Percentiles rank a stretch among this genome's conserved stretches.
Evolutionary conservation across 306 rosid genomes (phyloP).

Genomic region (Astragalus glycyphyllos): DNA sequence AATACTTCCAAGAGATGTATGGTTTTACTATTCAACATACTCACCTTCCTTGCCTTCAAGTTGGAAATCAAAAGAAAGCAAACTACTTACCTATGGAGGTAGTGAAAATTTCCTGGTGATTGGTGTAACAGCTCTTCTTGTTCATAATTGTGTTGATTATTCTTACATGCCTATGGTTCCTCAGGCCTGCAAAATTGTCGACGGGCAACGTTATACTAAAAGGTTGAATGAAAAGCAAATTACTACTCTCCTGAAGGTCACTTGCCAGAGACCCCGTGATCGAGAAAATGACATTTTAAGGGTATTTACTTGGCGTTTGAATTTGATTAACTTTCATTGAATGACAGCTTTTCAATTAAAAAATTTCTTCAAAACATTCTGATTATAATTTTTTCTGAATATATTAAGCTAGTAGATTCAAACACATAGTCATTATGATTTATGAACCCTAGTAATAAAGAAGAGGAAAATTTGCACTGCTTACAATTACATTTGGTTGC

Average conservation of each 20-base stretch:
- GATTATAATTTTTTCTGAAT: neutral
- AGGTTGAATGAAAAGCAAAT: slow-evolving; percentile 96
- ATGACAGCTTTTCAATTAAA: neutral
- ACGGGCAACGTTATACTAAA: slow-evolving; percentile 92
- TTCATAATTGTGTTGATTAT: slow-evolving; percentile 3
- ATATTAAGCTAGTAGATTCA: neutral
- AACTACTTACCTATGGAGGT: slow-evolving; percentile 99
- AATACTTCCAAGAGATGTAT: slow-evolving; percentile 97
- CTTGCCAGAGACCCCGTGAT: slow-evolving; percentile 97
- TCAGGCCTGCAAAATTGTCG: slow-evolving; percentile 99
- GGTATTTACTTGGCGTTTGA: slow-evolving; percentile 51
- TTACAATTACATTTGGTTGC: too few relatives aligned
- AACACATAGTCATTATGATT: neutral
- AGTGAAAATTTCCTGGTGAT: slow-evolving; percentile 29
- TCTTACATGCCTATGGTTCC: slow-evolving; percentile 40
- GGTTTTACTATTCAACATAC: slow-evolving; percentile 88
- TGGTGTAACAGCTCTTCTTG: slow-evolving; percentile 29
- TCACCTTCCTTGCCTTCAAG: slow-evolving; percentile 99
- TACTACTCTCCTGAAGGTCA: slow-evolving; percentile 86
- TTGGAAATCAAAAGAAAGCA: slow-evolving; percentile 96
- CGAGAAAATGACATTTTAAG: slow-evolving; percentile 88
- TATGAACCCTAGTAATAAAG: neutral
- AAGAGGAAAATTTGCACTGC: neutral
- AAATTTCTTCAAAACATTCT: neutral
- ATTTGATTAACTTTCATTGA: neutral